Base-by-base conservation (phyloP, 129 eudicot genomes). In the Saposhnikovia divaricata region DNA sequence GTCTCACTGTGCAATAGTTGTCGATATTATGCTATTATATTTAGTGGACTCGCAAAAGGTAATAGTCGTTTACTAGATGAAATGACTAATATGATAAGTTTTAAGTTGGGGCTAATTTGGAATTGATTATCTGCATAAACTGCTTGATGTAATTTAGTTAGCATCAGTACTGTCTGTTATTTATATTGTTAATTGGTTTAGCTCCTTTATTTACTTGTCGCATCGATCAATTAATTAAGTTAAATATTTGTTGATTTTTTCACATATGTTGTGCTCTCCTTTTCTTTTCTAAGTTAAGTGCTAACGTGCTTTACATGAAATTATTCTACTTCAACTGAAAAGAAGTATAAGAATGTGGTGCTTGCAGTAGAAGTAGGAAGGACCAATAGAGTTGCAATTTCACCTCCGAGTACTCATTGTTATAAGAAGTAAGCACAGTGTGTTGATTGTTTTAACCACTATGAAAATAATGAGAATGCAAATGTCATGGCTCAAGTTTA, bases 11-110 rank as follows among this genome's bases (percentile, higher is more conserved):
- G 82, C 59, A 83, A 63, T 46, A 81, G 80, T 82, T 84, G 92
- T 71, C 73, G 78, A 45, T 96, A 86, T 86, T 89, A 87, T 77
- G 51, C 89, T 73, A 88, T 91, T 80, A 85, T 92, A 77, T 81
- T 96, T 37, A 86, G 86, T 50, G 95, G 93, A 46, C 84, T 92
- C 74, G 80, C 88, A n/a, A 89, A 90, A 88, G 99, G 99, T 96
- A 90, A 76, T 40, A 43, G 40, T 75, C 4, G 19, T 19, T 51
- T 31, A 34, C 28, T 63, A 6, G 3, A 39, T 13, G 28, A 48
- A 45, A 72, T 72, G 39, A 31, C 5, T 27, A 55, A 21, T 79
- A 6, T 74, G 63, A 40, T 72, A 40, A n/a, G 39, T 44, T 31
- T 69, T 43, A 72, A 6, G 40, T 37, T 37, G 12, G 66, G 13